Percentiles rank a stretch among this genome's conserved stretches.
These are phyloP conservation scores for Neurospora pannonica DNA, from an alignment of 495 filamentous ascomycete genomes.

Conservation along the genomic window DNA sequence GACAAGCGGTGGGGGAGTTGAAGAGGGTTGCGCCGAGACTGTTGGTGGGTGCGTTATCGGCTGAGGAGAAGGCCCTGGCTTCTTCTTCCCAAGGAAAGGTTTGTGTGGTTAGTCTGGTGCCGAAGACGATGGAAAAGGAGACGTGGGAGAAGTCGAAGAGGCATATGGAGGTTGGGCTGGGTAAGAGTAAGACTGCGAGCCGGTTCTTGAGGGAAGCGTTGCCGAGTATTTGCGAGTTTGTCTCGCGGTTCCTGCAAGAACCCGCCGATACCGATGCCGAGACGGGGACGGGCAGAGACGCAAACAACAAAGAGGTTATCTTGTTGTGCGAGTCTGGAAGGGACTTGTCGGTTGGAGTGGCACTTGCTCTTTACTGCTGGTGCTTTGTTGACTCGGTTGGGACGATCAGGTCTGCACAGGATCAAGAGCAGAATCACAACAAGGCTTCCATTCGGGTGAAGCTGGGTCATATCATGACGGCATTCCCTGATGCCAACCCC, in stretches of 20 bases:
- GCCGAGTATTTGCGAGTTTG: slow-evolving; percentile 44
- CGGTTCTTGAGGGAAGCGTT: slow-evolving; percentile 62
- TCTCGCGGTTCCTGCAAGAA: slow-evolving; percentile 15
- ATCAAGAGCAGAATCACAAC: slow-evolving; percentile 35
- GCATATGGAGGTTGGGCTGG: slow-evolving; percentile 54
- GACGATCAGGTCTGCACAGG: slow-evolving; percentile 8
- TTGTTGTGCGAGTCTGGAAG: slow-evolving; percentile 33
- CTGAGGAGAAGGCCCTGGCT: slow-evolving; percentile 4
- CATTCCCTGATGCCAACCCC: slow-evolving; percentile 66
- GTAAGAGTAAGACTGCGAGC: slow-evolving; percentile 60
- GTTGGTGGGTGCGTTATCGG: slow-evolving; percentile 21
- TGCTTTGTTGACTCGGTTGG: slow-evolving; percentile 27
- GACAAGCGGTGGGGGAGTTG: slow-evolving; percentile 16
- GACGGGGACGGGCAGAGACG: not conserved
- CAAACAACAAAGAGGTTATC: slow-evolving; percentile 18
- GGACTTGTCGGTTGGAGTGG: slow-evolving; percentile 39
- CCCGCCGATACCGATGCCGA: not conserved
- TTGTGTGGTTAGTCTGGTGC: slow-evolving; percentile 21
- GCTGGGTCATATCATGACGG: slow-evolving; percentile 68
- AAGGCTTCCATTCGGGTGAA: slow-evolving; percentile 70
- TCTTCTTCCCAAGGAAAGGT: not conserved
- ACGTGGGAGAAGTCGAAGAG: slow-evolving; percentile 25
- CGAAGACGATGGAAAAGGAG: slow-evolving; percentile 23
- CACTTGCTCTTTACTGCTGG: slow-evolving; percentile 36
- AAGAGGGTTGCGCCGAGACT: slow-evolving; percentile 26